Base-by-base conservation (phyloP, 2,329 filamentous ascomycete species). In the Xylariaceae sp. region DNA sequence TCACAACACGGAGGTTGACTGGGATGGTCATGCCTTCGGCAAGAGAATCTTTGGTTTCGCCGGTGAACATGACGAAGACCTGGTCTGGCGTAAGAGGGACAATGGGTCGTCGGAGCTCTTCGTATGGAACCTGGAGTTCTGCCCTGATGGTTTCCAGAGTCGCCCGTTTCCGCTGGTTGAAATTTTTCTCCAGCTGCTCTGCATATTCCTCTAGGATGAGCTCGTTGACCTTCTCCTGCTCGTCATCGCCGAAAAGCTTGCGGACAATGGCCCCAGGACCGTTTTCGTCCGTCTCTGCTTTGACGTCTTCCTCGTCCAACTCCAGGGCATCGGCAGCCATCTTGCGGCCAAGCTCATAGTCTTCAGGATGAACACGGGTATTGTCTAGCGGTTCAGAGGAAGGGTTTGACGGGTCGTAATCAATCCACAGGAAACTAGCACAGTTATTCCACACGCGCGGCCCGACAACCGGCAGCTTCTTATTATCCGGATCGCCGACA, bases 271-370 rank as follows among this genome's bases (percentile, higher is more conserved):
- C 92, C 12, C 86, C 88, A 0, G 85, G 74, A 1, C 92, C 92
- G 48, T 88, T 87, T 56, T 96, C 88, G 50, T 94, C 87, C 4
- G 84, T 85, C 65, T 97, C 89, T 1, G 85, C 88, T 64, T 95
- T 94, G 59, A 98, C 88, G 55, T 98, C 92, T 67, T 98, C 92
- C 65, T 98, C 92, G 53, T 98, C 92, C 50, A 98, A 74, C 59
- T 96, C 90, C 33, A 98, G 71, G 12, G 92, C 92, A 69, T 98
- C 92, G 3, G 92, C 92, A 14, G 92, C 92, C 83, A 98, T 97
- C 67, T 98, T 98, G 52, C 90, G 86, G 34, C 88, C 92, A 46
- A 98, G 82, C 52, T 98, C 92, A 63, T 98, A 98, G 60, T 98
- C 92, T 68, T 98, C 92, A 1, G 92, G 92, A 57, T 98, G 92